A percentile compares a stretch with the other conserved stretches of the same genome.
Evolutionary conservation across 2,329 filamentous ascomycete species (phyloP).

Genomic region (Spiromastix sp.): DNA sequence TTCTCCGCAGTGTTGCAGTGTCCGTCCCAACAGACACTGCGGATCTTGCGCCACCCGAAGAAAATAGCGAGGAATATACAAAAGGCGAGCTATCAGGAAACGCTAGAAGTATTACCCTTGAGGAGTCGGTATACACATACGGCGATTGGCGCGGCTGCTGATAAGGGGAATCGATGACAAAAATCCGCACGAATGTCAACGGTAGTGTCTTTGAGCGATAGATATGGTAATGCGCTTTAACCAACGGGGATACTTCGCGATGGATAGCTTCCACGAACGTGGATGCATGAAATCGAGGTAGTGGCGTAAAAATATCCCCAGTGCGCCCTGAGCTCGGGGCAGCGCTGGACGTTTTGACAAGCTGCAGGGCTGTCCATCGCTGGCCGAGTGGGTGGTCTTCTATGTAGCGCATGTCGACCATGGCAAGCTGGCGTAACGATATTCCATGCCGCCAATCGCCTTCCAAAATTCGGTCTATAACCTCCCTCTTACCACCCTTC

Average conservation of each 20-base stretch:
- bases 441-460: conserved; percentile 48
- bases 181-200: conserved; percentile 65
- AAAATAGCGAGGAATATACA: conserved; percentile 53
- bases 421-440: conserved; percentile 45
- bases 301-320: conserved; percentile 28
- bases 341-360: conserved; percentile 23
- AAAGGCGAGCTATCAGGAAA: conserved; percentile 73
- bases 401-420: conserved; percentile 43
- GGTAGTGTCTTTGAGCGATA: conserved; percentile 56
- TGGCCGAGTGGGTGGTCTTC: conserved; percentile 40
- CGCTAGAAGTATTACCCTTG: conserved; percentile 65
- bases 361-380: conserved; percentile 45
- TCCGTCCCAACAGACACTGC: conserved; percentile 32
- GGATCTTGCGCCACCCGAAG: conserved; percentile 28
- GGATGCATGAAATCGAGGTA: conserved; percentile 67
- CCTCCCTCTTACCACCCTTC: conserved; percentile 43
- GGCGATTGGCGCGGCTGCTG: conserved; percentile 39
- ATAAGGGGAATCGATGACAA: conserved; percentile 72
- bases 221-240: conserved; percentile 77
- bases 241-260: conserved; percentile 60
- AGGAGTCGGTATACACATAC: conserved; percentile 44
- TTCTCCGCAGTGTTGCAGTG: conserved; percentile 53
- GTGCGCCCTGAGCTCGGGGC: conserved; percentile 15
- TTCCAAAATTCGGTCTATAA: conserved; percentile 46
- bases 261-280: conserved; percentile 71